Conservation (phyloP, 176 grass and related monocot genomes). For the Oryza punctata region DNA sequence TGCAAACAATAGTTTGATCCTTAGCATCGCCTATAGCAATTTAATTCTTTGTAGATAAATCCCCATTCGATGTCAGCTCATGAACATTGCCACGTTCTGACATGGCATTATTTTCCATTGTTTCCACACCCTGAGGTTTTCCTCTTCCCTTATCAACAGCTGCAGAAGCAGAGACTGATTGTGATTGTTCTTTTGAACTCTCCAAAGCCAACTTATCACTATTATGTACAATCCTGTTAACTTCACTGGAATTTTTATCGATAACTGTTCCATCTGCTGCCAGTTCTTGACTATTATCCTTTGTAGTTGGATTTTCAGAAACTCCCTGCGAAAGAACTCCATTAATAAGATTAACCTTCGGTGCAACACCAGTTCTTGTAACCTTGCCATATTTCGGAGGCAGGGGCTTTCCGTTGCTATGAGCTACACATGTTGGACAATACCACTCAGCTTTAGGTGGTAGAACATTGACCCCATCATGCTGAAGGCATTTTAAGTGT, state of each 20-base stretch:
- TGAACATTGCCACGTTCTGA: constrained; percentile 5
- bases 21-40: background rate
- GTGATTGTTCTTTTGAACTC: constrained; percentile 32
- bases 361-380: constrained; percentile 45
- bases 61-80: background rate
- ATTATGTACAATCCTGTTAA: constrained; percentile 11
- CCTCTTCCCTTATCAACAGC: background rate
- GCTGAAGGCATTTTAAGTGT: constrained; percentile 67
- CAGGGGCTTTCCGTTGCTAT: constrained; percentile 62
- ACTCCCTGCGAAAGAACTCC: constrained; percentile 15
- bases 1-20: constrained; percentile 29
- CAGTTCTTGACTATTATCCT: constrained; percentile 42
- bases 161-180: background rate
- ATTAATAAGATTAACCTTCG: constrained; percentile 40
- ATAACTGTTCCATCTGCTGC: constrained; percentile 41
- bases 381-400: constrained; percentile 85
- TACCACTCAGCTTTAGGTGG: constrained; percentile 68
- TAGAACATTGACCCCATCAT: constrained; percentile 46
- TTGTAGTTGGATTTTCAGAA: constrained; percentile 39
- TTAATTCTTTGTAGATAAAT: constrained; percentile 25
- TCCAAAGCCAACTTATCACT: constrained; percentile 12
- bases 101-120: constrained; percentile 12
- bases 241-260: constrained; percentile 19
- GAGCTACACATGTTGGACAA: constrained; percentile 54
- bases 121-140: background rate